A percentile compares a stretch with the other conserved stretches of the same genome.
These are phyloP conservation scores for Sordariomycetes sp. DNA, from an alignment of 2,329 filamentous ascomycete species.

Conservation along the genomic window DNA sequence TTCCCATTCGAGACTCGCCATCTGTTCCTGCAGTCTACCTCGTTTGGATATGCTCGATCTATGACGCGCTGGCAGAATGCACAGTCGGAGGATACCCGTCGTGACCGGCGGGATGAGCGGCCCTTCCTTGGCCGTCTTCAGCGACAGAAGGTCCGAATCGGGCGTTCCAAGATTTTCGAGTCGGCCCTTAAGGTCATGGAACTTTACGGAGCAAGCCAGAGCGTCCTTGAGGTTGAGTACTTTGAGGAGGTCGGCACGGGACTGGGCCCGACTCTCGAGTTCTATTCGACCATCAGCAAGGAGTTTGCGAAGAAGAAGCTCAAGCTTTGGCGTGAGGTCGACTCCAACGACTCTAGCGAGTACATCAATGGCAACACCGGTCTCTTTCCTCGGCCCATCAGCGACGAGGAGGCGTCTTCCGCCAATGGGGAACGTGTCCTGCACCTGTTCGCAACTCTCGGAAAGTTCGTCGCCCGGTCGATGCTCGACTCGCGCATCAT, in stretches of 20 bases:
- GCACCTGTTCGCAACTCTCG: slow-evolving; percentile 81
- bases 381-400: slow-evolving; percentile 85
- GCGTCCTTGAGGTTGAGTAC: slow-evolving; percentile 93
- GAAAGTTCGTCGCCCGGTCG: slow-evolving; percentile 92
- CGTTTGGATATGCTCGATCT: slow-evolving; percentile 92
- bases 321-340: slow-evolving; percentile 90
- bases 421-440: slow-evolving; percentile 81
- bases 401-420: slow-evolving; percentile 56
- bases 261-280: slow-evolving; percentile 87
- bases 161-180: slow-evolving; percentile 84
- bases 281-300: slow-evolving; percentile 93
- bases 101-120: slow-evolving; percentile 77
- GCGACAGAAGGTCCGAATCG: slow-evolving; percentile 96
- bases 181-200: slow-evolving; percentile 99
- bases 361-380: slow-evolving; percentile 77
- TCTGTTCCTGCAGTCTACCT: slow-evolving; percentile 92
- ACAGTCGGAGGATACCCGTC: slow-evolving; percentile 68
- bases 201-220: slow-evolving; percentile 90
- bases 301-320: slow-evolving; percentile 97
- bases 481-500: slow-evolving; percentile 99
- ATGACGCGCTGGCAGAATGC: slow-evolving; percentile 97
- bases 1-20: slow-evolving; percentile 98
- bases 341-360: slow-evolving; percentile 57
- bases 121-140: slow-evolving; percentile 86
- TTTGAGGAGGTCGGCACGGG: slow-evolving; percentile 98